These are phyloP conservation scores for Cryphonectria japonica DNA, from an alignment of 2,329 filamentous ascomycete species.

Conservation along the genomic window DNA sequence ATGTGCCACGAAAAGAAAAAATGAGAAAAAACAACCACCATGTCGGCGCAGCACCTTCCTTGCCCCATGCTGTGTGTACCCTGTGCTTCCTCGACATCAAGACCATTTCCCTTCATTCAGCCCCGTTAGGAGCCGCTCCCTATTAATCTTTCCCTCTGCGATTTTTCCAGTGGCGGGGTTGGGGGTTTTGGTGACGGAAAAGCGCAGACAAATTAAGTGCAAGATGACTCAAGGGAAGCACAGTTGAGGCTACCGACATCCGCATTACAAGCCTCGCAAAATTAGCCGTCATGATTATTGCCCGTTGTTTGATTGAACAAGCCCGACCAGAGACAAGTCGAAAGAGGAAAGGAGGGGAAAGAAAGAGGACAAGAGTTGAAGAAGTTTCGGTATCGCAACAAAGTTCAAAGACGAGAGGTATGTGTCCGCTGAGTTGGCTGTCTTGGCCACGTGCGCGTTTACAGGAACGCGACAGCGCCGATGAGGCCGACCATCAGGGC, in stretches of 20 bases:
- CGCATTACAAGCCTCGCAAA: conserved; percentile 19
- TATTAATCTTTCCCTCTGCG: not conserved
- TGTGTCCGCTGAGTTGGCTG: not conserved
- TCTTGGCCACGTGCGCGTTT: conserved; percentile 28
- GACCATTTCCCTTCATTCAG: not conserved
- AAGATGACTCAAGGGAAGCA: conserved; percentile 6
- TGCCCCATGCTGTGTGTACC: not conserved
- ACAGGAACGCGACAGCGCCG: conserved; percentile 42
- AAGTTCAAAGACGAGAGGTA: not conserved
- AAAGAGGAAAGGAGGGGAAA: not conserved
- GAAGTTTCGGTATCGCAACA: not conserved
- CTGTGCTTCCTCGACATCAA: not conserved
- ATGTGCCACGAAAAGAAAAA: conserved; percentile 8
- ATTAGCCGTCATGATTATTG: conserved; percentile 5
- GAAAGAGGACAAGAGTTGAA: not conserved
- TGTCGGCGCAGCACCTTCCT: not conserved
- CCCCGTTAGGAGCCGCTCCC: too few relatives aligned
- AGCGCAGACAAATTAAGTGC: conserved; percentile 14
- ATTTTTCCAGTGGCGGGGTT: not conserved
- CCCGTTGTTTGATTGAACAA: not conserved
- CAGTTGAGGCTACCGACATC: conserved; percentile 12
- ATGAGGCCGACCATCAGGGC: conserved; percentile 41
- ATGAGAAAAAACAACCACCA: not conserved
- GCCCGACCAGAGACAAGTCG: not conserved
- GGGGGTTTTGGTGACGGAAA: not conserved